phyloP scores from a whole-genome alignment of 345 rosid genomes.

The Streptanthus diversifolius region DNA sequence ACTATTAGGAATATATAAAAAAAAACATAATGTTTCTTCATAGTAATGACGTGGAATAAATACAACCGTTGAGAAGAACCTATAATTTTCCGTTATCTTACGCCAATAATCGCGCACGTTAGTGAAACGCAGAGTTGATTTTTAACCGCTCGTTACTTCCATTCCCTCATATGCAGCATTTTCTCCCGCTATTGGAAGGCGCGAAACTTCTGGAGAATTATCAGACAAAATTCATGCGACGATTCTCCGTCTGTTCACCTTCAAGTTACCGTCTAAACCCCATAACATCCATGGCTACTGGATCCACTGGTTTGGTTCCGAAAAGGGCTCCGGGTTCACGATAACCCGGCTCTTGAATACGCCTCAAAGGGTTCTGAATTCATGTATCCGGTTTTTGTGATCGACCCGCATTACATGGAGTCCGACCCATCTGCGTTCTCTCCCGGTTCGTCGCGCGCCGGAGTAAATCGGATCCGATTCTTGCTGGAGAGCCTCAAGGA shows the following conservation, averaged over 20 bases:
- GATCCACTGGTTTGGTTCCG: conserved; percentile 91
- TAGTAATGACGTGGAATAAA: conserved; percentile 22
- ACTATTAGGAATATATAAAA: no score
- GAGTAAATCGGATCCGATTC: conserved; percentile 80
- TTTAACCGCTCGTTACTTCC: not conserved
- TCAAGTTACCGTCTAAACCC: conserved; percentile 19
- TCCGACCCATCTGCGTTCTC: conserved; percentile 64
- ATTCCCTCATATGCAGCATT: not conserved
- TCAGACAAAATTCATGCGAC: conserved; percentile 9
- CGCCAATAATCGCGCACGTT: conserved; percentile 15
- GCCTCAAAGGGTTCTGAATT: conserved; percentile 48
- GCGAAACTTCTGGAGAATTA: conserved; percentile 1
- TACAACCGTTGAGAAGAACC: conserved; percentile 1
- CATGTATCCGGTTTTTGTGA: conserved; percentile 76
- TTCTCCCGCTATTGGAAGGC: conserved; percentile 11
- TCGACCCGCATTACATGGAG: conserved; percentile 86
- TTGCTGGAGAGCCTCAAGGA: conserved; percentile 70
- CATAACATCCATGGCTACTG: conserved; percentile 38
- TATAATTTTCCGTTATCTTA: not conserved
- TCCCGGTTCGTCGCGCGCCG: conserved; percentile 66
- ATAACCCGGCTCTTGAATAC: conserved; percentile 78
- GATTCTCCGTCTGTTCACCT: conserved; percentile 5
- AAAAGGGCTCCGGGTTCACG: conserved; percentile 89
- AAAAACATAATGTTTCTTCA: no score
- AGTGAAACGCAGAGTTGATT: not conserved